Evolutionary conservation across 345 rosid genomes (phyloP), one percentile per base, ranked within the genome.

Genomic region (Citrus trifoliata): DNA sequence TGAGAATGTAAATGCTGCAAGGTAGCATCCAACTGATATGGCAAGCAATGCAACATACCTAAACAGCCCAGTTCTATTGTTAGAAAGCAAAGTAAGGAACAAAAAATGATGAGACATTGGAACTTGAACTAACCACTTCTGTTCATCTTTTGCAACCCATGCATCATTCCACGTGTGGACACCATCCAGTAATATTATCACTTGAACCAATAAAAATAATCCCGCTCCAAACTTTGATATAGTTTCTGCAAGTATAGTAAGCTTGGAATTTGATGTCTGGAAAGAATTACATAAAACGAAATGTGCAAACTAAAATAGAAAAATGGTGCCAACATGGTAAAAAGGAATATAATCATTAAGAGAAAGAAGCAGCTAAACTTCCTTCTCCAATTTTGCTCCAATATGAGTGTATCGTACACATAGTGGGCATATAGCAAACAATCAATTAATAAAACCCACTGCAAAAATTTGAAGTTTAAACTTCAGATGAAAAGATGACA

Each of bases 121-220:
- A 73, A 74, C 33, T 77, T 24, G 79, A 81, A 80, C 85, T 38
- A 65, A 96, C 99, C 98, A 96, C 78, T 91, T 96, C 76, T 83
- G 97, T 82, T 94, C 98, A 87, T 96, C 99, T 83, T 93, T 96
- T 83, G 85, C 99, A 53, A 92, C 98, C 99, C 98, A 96, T 63
- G 99, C 90, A 85, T 96, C 98, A 80, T 96, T 96, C 99, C 98
- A 94, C 0, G 91, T 70, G 85, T 96, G 99, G 5, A 93, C 88
- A 80, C 89, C 93, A 79, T 94, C 98, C 51, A 96, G 86, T 77
- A 96, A 81, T 79, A 94, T 88, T 80, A 94, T 72, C 82, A 96
- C 98, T 88, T 96, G 98, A 86, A 91, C 97, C 90, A 96, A 85
- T 74, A 96, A 84, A 89, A 96, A 96, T n/a, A 93, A 78, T 30